These are phyloP conservation scores for Halophytophthora polymorphica DNA, from an alignment of 352 stramenopile species.

Conservation along the genomic window DNA sequence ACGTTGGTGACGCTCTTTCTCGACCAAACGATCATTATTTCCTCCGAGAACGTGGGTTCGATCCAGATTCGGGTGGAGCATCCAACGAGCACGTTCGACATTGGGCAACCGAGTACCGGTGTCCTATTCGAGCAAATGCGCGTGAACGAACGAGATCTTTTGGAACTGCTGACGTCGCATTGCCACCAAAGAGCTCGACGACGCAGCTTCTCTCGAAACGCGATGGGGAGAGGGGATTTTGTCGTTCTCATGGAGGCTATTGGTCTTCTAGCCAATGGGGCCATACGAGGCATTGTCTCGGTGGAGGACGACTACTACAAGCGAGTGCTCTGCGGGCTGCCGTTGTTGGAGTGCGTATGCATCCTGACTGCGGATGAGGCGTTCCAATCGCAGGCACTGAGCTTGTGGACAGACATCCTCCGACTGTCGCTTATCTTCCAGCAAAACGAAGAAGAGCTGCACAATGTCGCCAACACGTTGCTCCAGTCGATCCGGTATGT, in stretches of 20 bases:
- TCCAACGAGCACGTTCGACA: slow-evolving; percentile 40
- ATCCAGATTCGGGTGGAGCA: slow-evolving; percentile 49
- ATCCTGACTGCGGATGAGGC: slow-evolving; percentile 24
- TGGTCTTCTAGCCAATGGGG: slow-evolving; percentile 21
- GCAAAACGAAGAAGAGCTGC: slow-evolving; percentile 34
- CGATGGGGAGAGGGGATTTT: slow-evolving; percentile 32
- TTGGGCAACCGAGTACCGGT: slow-evolving; percentile 17
- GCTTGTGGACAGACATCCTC: slow-evolving; percentile 39
- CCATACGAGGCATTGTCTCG: not conserved
- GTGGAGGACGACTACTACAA: slow-evolving; percentile 27
- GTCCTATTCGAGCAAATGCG: slow-evolving; percentile 12
- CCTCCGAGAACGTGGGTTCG: slow-evolving; percentile 18
- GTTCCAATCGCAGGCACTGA: slow-evolving; percentile 33
- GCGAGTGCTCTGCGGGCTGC: slow-evolving; percentile 30
- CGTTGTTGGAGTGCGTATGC: slow-evolving; percentile 48
- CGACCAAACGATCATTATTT: slow-evolving; percentile 28
- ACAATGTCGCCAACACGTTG: slow-evolving; percentile 49
- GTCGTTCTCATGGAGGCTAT: slow-evolving; percentile 42
- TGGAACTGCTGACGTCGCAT: slow-evolving; percentile 46
- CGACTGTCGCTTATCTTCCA: slow-evolving; percentile 28
- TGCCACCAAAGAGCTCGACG: slow-evolving; percentile 36
- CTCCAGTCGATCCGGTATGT: slow-evolving; percentile 53
- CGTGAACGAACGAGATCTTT: slow-evolving; percentile 34
- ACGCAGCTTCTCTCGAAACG: slow-evolving; percentile 4
- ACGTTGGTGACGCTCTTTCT: slow-evolving; percentile 42